A percentile compares a stretch with the other conserved stretches of the same genome.
Conservation (phyloP, 495 filamentous ascomycete species). For the Annulohypoxylon stygium region DNA sequence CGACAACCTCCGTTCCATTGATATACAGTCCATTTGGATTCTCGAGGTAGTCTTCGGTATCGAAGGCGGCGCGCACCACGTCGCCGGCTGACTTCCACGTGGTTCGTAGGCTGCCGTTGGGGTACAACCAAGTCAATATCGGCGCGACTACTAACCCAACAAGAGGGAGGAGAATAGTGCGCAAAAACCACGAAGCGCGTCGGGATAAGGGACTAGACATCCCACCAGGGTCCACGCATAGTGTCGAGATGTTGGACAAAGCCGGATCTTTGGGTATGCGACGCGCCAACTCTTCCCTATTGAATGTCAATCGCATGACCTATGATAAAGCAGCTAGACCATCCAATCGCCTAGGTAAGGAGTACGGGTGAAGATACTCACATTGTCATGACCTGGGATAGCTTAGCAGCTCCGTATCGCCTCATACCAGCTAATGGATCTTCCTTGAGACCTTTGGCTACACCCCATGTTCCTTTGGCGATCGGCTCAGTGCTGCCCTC, state of each 20-base stretch:
- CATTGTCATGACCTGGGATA: constrained; percentile 58
- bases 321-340: neutral
- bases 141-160: constrained; percentile 34
- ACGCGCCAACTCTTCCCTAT: constrained; percentile 53
- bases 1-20: constrained; percentile 44
- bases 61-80: constrained; percentile 54
- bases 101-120: constrained; percentile 54
- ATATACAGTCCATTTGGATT: constrained; percentile 53
- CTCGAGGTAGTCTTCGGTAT: constrained; percentile 45
- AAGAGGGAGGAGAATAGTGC: constrained; percentile 26
- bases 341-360: neutral
- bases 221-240: constrained; percentile 54
- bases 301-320: constrained; percentile 5
- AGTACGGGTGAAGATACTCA: constrained; percentile 19
- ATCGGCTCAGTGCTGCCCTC: constrained; percentile 47
- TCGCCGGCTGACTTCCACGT: constrained; percentile 60
- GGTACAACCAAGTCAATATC: constrained; percentile 38
- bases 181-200: constrained; percentile 36
- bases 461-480: constrained; percentile 55
- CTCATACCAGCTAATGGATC: constrained; percentile 46
- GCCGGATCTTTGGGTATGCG: constrained; percentile 51
- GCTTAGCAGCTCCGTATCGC: constrained; percentile 57
- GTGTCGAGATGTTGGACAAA: constrained; percentile 50
- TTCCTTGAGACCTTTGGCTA: constrained; percentile 37
- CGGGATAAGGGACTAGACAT: constrained; percentile 52